These are phyloP conservation scores for Talaromyces thailandensis DNA, from an alignment of 495 filamentous ascomycete species.

Conservation along the genomic window DNA sequence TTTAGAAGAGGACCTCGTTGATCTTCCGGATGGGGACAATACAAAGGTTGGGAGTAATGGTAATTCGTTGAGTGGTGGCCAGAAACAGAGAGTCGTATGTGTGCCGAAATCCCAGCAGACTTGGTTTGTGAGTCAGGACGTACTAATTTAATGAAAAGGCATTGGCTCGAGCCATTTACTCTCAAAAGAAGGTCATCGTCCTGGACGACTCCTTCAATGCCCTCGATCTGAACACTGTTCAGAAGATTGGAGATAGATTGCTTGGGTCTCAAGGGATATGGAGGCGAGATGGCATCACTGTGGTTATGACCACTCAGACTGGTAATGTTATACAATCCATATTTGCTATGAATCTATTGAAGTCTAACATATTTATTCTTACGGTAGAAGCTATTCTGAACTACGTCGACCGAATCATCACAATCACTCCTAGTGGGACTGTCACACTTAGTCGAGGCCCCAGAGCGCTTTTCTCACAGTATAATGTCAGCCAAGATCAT, in stretches of 20 bases:
- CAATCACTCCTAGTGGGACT: not conserved
- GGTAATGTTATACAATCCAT: not conserved
- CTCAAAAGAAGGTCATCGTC: slow-evolving; percentile 36
- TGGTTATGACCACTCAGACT: not conserved
- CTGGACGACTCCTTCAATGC: slow-evolving; percentile 44
- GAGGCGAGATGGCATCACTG: not conserved
- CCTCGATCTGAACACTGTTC: slow-evolving; percentile 29
- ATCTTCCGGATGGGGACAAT: slow-evolving; percentile 47
- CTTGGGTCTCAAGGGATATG: slow-evolving; percentile 8
- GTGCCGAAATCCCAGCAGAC: slow-evolving; percentile 18
- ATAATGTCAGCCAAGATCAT: not conserved
- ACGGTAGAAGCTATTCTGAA: not conserved
- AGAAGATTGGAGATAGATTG: slow-evolving; percentile 2
- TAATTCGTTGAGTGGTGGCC: slow-evolving; percentile 74
- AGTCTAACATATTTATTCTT: not conserved
- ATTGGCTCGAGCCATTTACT: slow-evolving; percentile 32
- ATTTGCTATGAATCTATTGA: not conserved
- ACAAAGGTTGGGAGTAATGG: slow-evolving; percentile 76
- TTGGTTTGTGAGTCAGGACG: not conserved
- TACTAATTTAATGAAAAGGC: not conserved
- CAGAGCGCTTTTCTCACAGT: too few species aligned
- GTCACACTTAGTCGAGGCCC: not conserved
- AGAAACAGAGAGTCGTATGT: slow-evolving; percentile 64
- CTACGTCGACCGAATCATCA: not conserved
- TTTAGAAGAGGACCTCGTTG: slow-evolving; percentile 17